phyloP scores from a whole-genome alignment of 768 basidiomycete species.

The Lactarius pseudohatsudake region DNA sequence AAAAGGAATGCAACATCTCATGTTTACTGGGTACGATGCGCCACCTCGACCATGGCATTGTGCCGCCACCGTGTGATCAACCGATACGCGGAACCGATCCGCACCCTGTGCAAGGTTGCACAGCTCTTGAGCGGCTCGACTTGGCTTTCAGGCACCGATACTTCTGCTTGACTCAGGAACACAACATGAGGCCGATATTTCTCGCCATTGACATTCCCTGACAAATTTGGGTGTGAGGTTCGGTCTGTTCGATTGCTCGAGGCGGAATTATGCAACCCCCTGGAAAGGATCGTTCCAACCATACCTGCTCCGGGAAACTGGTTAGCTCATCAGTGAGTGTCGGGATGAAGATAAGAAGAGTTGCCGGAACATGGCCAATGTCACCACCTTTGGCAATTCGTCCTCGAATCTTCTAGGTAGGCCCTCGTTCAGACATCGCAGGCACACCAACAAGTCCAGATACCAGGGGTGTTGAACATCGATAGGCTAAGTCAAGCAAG shows the following conservation, averaged over 20 bases:
- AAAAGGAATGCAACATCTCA: neutral
- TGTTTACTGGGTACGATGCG: neutral
- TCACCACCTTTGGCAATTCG: neutral
- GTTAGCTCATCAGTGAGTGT: neutral
- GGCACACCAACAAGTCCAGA: neutral
- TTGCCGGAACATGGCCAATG: neutral
- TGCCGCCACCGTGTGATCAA: neutral
- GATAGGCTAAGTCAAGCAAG: neutral
- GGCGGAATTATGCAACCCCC: neutral
- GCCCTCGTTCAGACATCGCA: neutral
- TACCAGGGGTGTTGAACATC: neutral
- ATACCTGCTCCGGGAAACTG: neutral
- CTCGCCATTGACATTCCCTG: neutral
- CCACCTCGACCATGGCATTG: neutral
- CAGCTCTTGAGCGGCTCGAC: neutral
- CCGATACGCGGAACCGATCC: neutral
- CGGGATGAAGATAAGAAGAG: neutral
- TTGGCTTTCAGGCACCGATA: slow-evolving; percentile 11
- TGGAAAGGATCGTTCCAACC: neutral
- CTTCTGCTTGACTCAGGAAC: neutral
- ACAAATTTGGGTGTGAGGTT: neutral
- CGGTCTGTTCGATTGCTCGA: neutral
- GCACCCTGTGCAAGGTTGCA: neutral
- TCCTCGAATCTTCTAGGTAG: neutral
- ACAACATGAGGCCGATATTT: neutral